A percentile compares a stretch with the other conserved stretches of the same genome.
Evolutionary conservation across 345 rosid species (phyloP).

Genomic region (Eutrema heterophyllum): DNA sequence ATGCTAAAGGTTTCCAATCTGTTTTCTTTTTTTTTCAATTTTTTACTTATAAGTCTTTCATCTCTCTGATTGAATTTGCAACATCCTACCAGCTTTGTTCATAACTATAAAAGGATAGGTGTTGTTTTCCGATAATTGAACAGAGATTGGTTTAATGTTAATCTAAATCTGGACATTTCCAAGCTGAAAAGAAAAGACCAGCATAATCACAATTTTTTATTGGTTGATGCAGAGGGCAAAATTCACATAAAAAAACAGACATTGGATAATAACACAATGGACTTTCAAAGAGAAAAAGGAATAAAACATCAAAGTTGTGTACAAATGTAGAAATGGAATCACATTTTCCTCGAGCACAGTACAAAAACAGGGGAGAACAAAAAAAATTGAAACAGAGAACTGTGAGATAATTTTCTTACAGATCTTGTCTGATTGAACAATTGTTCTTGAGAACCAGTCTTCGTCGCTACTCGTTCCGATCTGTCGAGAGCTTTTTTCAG

Average conservation of each 20-base stretch:
- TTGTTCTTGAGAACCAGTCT: not conserved
- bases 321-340: not conserved
- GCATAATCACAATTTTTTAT: not conserved
- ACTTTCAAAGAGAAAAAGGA: not conserved
- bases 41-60: not conserved
- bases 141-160: not conserved
- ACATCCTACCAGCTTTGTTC: not conserved
- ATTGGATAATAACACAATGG: not conserved
- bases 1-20: not conserved
- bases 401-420: conserved; percentile 12
- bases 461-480: not conserved
- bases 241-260: not conserved
- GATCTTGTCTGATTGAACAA: conserved; percentile 8
- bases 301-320: not conserved
- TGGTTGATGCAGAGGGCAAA: not conserved
- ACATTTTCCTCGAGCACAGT: not conserved
- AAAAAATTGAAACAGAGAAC: not conserved
- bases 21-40: not conserved
- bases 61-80: not conserved
- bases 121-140: not conserved
- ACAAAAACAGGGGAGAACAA: not conserved
- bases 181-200: not conserved
- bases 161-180: not conserved
- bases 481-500: not conserved
- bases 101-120: not conserved